These are phyloP conservation scores for Daldinia sp. DNA, from an alignment of 2,329 filamentous ascomycete species.

Conservation along the genomic window DNA sequence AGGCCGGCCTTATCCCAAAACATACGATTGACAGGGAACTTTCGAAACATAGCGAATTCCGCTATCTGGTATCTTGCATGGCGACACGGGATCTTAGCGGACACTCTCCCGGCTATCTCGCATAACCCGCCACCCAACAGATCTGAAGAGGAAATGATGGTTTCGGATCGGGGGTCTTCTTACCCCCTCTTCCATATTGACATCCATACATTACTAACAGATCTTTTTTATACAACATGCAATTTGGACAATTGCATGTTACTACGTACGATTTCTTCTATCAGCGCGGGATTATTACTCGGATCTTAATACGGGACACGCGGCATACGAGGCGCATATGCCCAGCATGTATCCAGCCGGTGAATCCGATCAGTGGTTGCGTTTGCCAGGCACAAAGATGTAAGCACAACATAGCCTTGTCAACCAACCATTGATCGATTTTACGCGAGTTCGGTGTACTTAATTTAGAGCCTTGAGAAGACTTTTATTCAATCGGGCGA, in stretches of 20 bases:
- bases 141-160: slow-evolving; percentile 23
- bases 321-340: slow-evolving; percentile 10
- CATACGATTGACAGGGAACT: slow-evolving; percentile 26
- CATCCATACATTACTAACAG: slow-evolving; percentile 3
- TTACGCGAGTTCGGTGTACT: background rate
- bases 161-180: slow-evolving; percentile 8
- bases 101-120: slow-evolving; percentile 28
- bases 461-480: background rate
- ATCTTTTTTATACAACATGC: slow-evolving; percentile 16
- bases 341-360: slow-evolving; percentile 3
- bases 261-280: slow-evolving; percentile 5
- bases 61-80: slow-evolving; percentile 13
- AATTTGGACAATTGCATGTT: slow-evolving; percentile 24
- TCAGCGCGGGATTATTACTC: background rate
- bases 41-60: slow-evolving; percentile 15
- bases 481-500: background rate
- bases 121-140: slow-evolving; percentile 25
- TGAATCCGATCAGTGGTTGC: slow-evolving; percentile 10
- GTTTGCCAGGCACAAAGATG: slow-evolving; percentile 15
- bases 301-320: slow-evolving; percentile 17
- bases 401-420: slow-evolving; percentile 4
- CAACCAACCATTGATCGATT: background rate
- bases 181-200: background rate
- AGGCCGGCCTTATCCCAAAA: slow-evolving; percentile 14
- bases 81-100: slow-evolving; percentile 14